Conservation (phyloP, 108 stramenopile species). For the Stephanodiscus minutulus region DNA sequence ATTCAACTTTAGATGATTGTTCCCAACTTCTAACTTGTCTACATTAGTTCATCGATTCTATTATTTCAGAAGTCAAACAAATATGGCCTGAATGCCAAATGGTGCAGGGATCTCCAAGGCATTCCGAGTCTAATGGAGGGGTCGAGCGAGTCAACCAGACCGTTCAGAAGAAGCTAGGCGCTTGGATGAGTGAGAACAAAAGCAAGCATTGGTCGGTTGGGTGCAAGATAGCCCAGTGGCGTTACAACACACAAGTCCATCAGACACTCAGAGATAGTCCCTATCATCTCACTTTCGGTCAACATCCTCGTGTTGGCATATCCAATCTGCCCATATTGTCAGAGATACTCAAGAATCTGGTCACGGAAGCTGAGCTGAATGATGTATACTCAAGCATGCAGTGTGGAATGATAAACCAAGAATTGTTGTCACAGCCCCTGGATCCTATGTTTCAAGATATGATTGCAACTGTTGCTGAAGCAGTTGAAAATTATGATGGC, state of each 20-base stretch:
- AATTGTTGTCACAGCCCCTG: too few relatives aligned
- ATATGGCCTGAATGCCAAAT: background rate
- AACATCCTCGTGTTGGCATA: conserved; percentile 5
- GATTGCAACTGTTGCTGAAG: too few relatives aligned
- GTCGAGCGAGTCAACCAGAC: conserved; percentile 1
- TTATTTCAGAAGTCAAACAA: background rate
- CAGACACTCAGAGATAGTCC: background rate
- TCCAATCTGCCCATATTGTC: background rate
- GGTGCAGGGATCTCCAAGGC: conserved; percentile 4
- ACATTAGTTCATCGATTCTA: too few relatives aligned
- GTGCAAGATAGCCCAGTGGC: background rate
- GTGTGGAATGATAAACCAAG: too few relatives aligned
- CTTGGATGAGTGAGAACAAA: conserved; percentile 1
- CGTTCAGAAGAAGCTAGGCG: background rate
- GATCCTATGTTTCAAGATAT: background rate
- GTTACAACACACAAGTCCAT: background rate
- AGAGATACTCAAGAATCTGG: background rate
- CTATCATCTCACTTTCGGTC: background rate
- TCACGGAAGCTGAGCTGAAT: background rate
- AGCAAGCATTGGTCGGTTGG: background rate
- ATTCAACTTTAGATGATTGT: too few relatives aligned
- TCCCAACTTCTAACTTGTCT: too few relatives aligned
- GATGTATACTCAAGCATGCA: background rate
- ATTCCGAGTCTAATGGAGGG: conserved; percentile 12
- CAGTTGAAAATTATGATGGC: too few relatives aligned